phyloP scores from a whole-genome alignment of 495 filamentous ascomycete species.

The Penicillium bovifimosum region DNA sequence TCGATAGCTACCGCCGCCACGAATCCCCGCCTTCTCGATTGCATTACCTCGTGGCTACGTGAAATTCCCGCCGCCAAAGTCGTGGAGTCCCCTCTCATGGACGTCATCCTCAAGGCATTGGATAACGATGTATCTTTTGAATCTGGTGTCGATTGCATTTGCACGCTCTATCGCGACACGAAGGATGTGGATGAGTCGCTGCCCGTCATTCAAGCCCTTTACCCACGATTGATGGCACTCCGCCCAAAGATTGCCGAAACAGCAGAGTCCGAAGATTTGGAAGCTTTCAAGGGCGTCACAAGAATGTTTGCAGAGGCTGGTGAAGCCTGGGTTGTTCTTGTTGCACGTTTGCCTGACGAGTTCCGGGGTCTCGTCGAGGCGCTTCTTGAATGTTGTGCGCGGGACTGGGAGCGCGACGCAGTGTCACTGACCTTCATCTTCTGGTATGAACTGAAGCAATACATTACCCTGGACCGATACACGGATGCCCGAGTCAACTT shows the following conservation, averaged over 20 bases:
- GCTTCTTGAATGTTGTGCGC: conserved; percentile 80
- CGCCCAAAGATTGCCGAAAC: conserved; percentile 69
- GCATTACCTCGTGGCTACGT: conserved; percentile 91
- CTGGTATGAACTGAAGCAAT: conserved; percentile 99
- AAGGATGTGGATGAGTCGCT: conserved; percentile 82
- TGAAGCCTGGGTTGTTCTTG: conserved; percentile 85
- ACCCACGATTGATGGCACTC: conserved; percentile 74
- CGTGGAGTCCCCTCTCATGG: conserved; percentile 78
- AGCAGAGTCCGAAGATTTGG: conserved; percentile 77
- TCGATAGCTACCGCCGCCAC: conserved; percentile 57
- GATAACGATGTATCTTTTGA: conserved; percentile 73
- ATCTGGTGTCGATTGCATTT: conserved; percentile 87
- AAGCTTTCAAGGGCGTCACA: conserved; percentile 81
- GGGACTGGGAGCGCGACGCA: conserved; percentile 82
- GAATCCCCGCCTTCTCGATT: conserved; percentile 87
- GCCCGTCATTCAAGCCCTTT: conserved; percentile 73
- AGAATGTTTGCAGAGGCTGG: conserved; percentile 89
- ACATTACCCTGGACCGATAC: conserved; percentile 83
- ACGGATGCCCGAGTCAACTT: conserved; percentile 70
- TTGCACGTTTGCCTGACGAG: conserved; percentile 72
- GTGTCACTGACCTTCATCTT: conserved; percentile 90
- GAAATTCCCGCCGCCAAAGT: conserved; percentile 82
- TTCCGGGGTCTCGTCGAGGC: conserved; percentile 86
- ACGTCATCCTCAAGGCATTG: conserved; percentile 71
- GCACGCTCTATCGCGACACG: conserved; percentile 86